Base-by-base conservation (phyloP, 805 yeast species). In the Sugiyamaella floridensis region DNA sequence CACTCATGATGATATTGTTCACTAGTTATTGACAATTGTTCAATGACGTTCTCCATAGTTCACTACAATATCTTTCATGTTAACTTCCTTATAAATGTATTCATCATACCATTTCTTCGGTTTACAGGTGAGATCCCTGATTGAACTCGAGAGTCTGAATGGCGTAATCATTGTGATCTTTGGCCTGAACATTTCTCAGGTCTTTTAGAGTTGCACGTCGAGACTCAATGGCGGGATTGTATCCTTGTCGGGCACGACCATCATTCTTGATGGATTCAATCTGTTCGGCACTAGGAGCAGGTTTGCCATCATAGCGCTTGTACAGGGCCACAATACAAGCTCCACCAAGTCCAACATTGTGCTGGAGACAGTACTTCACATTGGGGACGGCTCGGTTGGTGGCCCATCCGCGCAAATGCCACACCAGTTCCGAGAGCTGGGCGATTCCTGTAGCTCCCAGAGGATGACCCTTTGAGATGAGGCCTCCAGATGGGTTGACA, bases 391-490 rank as follows among this genome's bases (percentile, higher is more conserved):
- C 34, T 26, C 63, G 61, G 48, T 60, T 60, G 40, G 57, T 57
- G 6, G 63, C 62, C 61, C 62, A 58, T 15, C 63, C 63, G 49
- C 63, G 58, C 32, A 60, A 51, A 44, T 60, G 63, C 63, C 63
- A 60, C 20, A 56, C 59, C 5, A 60, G 56, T 43, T 60, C 63
- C 8, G 63, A 54, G 45, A 60, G 56, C 50, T 60, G 63, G 22
- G 63, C 63, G 14, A 60, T 45, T 10, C 63, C 63, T 18, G 63
- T 60, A 22, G 63, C 63, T 16, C 63, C 63, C n/a, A 60, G 50
- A 15, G 63, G 63, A 41, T 60, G 63, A 20, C 63, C 63, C 53
- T 60, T 60, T 43, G 58, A 52, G 42, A 60, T 60, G 20, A 60
- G 60, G 20, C 63, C 63, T 29, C 63, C 63, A 11, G 63, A 60